Evolutionary conservation across 1,139 yeast species (phyloP).

Genomic region (Diutina rugosa): DNA sequence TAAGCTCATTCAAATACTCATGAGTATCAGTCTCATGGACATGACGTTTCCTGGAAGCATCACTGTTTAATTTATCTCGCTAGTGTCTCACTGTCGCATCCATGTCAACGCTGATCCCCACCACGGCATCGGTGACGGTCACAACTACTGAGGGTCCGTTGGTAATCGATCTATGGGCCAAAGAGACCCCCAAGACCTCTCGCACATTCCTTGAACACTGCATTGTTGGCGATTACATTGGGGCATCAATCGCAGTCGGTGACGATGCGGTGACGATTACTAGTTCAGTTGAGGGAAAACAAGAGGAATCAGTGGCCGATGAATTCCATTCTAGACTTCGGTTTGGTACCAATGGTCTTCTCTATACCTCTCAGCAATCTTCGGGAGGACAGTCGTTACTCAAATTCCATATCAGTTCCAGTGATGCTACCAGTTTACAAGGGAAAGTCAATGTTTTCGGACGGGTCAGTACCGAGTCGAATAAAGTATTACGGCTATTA

Average conservation of each 20-base stretch:
- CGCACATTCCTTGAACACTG: background rate
- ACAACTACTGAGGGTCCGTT: background rate
- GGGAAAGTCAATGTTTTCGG: background rate
- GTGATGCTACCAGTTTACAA: background rate
- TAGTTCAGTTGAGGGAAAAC: background rate
- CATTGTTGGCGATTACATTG: background rate
- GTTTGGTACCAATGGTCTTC: background rate
- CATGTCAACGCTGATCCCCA: background rate
- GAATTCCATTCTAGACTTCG: background rate
- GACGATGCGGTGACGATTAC: background rate
- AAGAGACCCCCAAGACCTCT: background rate
- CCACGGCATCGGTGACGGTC: background rate
- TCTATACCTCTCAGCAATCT: background rate
- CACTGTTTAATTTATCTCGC: background rate
- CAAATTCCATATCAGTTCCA: background rate
- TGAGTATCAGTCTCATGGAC: too few species aligned
- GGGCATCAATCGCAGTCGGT: background rate
- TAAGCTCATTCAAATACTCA: too few species aligned
- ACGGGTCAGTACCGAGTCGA: background rate
- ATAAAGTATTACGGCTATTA: background rate
- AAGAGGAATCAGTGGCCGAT: background rate
- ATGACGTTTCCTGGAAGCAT: too few species aligned
- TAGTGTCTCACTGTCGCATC: background rate
- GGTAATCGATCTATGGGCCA: background rate
- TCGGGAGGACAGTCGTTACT: background rate